Base-by-base conservation (phyloP, 78 protist genomes). In the Dictyostelium purpureum region DNA sequence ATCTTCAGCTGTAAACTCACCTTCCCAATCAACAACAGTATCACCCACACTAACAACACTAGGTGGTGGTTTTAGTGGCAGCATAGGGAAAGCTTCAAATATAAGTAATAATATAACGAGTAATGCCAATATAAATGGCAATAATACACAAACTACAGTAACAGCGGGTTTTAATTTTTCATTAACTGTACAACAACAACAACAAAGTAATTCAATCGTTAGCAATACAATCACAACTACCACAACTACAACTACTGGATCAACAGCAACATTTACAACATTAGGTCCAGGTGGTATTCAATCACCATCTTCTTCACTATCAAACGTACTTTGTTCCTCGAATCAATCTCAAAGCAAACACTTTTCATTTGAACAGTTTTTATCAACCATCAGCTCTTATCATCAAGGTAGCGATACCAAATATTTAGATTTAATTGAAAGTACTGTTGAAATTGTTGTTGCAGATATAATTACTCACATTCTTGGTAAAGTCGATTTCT, bases 401-500 rank as follows among this genome's bases (percentile, higher is more conserved):
- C 66, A 70, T 33, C 26, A 2, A 16, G 51, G 21, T 33, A 33
- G 33, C 2, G 82, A 85, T 16, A 26, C 51, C 28, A 85, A 85
- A 5, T 85, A 85, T 42, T 33, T 85, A 6, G 91, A 85, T 47
- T 70, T 85, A 14, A 85, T 85, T 12, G 91, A 85, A 26, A 42
- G 66, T 10, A 85, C 91, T 0, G 66, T 85, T 4, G 91, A 85
- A 51, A 85, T 85, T 57, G 91, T 85, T 5, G 91, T 85, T 2
- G 91, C 91, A 21, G 91, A 85, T 31, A 73, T 85, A 4, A 85
- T 85, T 18, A 85, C 91, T 2, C 91, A 85, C 9, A 73, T 85
- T 24, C 76, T 85, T 5, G 91, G 91, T 47, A 75, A 75, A 75
- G 45, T 75, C 14, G 80, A 75, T 51, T 51, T 75, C 24, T 28